phyloP scores from a whole-genome alignment of 305 asterid genomes.

The Nicotiana rustica region DNA sequence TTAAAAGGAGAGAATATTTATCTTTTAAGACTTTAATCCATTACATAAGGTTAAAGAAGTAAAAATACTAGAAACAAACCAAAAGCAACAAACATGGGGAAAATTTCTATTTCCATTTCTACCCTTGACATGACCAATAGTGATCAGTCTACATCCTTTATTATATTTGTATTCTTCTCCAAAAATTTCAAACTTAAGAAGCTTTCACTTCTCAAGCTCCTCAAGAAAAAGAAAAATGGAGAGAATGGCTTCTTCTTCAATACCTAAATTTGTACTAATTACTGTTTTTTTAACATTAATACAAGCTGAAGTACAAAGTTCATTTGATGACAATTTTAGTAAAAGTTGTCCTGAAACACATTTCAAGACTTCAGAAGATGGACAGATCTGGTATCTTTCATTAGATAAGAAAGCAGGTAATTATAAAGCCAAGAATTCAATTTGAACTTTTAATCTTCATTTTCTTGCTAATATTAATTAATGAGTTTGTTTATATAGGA shows the following conservation, averaged over 20 bases:
- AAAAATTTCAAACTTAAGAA: slow-evolving; percentile 16
- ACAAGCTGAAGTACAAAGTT: slow-evolving; percentile 23
- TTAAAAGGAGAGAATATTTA: background rate
- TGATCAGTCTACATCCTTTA: background rate
- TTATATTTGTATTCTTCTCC: background rate
- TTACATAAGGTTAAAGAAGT: slow-evolving; percentile 3
- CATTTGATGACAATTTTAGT: slow-evolving; percentile 77
- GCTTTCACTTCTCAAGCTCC: slow-evolving; percentile 15
- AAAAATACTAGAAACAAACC: slow-evolving; percentile 9
- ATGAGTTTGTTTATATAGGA: slow-evolving; percentile 46
- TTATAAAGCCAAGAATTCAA: background rate
- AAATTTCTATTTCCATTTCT: background rate
- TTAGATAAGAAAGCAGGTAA: slow-evolving; percentile 74
- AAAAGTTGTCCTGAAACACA: slow-evolving; percentile 80
- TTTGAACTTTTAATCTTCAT: background rate
- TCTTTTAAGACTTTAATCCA: background rate
- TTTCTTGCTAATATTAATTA: background rate
- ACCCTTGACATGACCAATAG: slow-evolving; percentile 24
- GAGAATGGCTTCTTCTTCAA: slow-evolving; percentile 33
- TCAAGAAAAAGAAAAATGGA: background rate
- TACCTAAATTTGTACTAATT: slow-evolving; percentile 13
- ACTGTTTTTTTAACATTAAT: slow-evolving; percentile 11
- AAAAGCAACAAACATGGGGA: slow-evolving; percentile 11
- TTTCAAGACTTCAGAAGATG: slow-evolving; percentile 89
- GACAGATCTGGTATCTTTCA: slow-evolving; percentile 87